Base-by-base conservation (phyloP, 257 asterid species). In the Nicotiana sylvestris region DNA sequence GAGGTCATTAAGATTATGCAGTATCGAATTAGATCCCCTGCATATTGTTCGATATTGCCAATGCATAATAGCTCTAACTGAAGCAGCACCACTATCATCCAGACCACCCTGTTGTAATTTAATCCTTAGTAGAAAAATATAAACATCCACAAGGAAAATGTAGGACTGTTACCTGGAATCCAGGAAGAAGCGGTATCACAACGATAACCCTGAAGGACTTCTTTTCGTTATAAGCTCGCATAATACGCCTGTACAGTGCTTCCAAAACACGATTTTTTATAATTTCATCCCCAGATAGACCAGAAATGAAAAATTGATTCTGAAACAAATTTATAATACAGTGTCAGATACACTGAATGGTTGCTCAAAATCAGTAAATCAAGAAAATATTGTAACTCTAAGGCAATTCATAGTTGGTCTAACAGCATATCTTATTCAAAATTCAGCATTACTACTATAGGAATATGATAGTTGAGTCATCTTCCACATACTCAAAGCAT, bases 221-320 rank as follows among this genome's bases (percentile, higher is more conserved):
- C 82, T 88, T 91, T 86, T 95, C 98, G 85, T 90, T 84, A 88
- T 90, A 92, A 62, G 99, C 99, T 86, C 95, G 92, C 91, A 91
- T 78, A 80, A 95, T 92, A 76, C 99, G 98, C 87, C 84, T 87
- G 80, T 86, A 92, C 58, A 95, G 30, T 66, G 99, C 92, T 74
- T 95, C 97, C 85, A 95, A 83, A 65, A 95, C 93, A 82, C 98
- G 99, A 84, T 95, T 95, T 80, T 87, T 91, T 84, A 95, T 91
- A 83, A 90, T 84, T n/a, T 95, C 99, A 86, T 95, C 99, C 49
- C 94, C 95, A 11, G 95, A 88, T 64, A 94, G 95, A 77, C 99
- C 99, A 81, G 99, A 95, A 86, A 95, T 95, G 93, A 95, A 95
- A 91, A 95, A 95, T 84, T 95, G 99, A 87, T 95, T 95, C 98